Evolutionary conservation across 2,329 filamentous ascomycete genomes (phyloP), one percentile per base, ranked within the genome.

Genomic region (Ceratocystis diversiconidia): DNA sequence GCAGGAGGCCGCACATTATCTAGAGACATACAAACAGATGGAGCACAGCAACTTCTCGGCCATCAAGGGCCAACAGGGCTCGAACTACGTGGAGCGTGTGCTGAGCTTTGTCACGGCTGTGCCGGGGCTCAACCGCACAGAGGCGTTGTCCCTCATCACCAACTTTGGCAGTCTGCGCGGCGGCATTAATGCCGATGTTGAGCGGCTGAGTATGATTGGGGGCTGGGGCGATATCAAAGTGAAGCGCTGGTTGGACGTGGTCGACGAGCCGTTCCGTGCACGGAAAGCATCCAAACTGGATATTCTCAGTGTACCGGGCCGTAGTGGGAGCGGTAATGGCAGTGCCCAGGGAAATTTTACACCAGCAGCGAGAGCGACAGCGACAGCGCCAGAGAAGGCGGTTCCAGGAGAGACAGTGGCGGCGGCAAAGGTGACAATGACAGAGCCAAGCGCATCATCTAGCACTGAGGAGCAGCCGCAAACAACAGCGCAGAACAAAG

Each of bases 221-320:
- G 94, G 94, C 0, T 99, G 92, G 92, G 94, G 94, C 43, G 90
- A 95, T 75, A 91, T 90, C 77, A 99, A 99, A 75, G 90, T 96
- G 25, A 87, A 88, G 74, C 83, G 85, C 66, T 97, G 92, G 92
- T 87, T 82, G 70, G 82, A 79, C 66, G 87, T 88, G 8, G 88
- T 96, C 1, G 83, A 90, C 67, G 91, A 95, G 75, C 90, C 90
- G 0, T 96, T 97, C 71, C 79, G 90, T 66, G 84, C 87, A 4
- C 84, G 85, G 70, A 88, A 87, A 71, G 83, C 88, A 1, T 83
- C 81, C n/a, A 89, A 78, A 72, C 71, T 75, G 65, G 72, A 70
- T 36, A 61, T 70, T 6, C 52, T 67, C 32, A 64, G 59, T 36
- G 63, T 60, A 7, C 63, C 63, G 8, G 57, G 63, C 12, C 63